Percentiles rank a stretch among this genome's conserved stretches.
Conservation (phyloP, 202 grass and related monocot species). For the Dendrocalamus latiflorus region DNA sequence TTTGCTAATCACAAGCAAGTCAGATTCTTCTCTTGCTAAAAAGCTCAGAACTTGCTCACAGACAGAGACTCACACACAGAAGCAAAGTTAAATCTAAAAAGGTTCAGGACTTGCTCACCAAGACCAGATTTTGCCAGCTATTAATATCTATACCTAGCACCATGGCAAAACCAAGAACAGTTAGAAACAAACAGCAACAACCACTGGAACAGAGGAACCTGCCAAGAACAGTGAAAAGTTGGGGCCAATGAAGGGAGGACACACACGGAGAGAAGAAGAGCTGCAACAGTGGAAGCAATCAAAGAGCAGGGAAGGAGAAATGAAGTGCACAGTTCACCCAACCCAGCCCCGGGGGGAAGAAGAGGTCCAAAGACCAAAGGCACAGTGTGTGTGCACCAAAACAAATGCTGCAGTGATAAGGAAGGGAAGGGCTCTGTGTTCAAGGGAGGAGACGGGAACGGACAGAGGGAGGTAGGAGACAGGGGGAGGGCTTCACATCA, state of each 20-base stretch:
- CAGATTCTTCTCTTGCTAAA: constrained; percentile 3
- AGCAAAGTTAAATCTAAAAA: background rate
- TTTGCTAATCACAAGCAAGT: background rate
- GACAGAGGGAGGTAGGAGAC: background rate
- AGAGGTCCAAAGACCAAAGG: background rate
- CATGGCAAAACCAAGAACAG: background rate
- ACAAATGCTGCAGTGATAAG: constrained; percentile 44
- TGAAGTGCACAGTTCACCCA: constrained; percentile 18
- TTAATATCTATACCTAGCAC: background rate
- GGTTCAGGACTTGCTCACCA: background rate
- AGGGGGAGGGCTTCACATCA: constrained; percentile 36
- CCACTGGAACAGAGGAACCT: constrained; percentile 32
- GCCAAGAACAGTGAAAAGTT: constrained; percentile 18
- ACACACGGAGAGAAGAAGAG: background rate
- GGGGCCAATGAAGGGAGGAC: background rate
- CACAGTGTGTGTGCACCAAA: background rate
- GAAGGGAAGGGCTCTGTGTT: constrained; percentile 26
- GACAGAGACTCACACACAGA: background rate
- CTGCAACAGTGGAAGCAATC: constrained; percentile 26
- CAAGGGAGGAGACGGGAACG: background rate
- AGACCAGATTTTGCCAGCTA: background rate
- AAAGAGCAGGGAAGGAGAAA: constrained; percentile 25
- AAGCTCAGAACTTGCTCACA: background rate
- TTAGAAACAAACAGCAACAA: constrained; percentile 23
- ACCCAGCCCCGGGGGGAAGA: background rate